Evolutionary conservation across 495 filamentous ascomycete genomes (phyloP).

Genomic region (Podospora pseudopauciseta): DNA sequence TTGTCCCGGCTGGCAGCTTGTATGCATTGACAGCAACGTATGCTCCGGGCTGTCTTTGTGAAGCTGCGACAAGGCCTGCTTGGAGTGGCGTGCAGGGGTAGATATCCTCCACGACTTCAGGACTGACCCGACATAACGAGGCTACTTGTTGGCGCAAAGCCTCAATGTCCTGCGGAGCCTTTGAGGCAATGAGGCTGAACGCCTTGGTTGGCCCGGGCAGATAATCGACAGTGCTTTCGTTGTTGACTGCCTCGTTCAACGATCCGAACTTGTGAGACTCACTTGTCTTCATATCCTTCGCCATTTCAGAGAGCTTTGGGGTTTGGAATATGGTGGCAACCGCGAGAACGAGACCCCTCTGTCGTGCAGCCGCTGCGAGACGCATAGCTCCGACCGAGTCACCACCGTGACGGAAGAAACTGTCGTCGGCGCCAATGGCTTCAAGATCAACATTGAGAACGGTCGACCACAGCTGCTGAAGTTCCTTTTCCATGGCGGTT

Average conservation of each 20-base stretch:
- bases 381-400: conserved; percentile 70
- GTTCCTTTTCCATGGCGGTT: conserved; percentile 25
- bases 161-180: neutral
- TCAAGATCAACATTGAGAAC: conserved; percentile 26
- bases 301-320: conserved; percentile 48
- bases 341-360: conserved; percentile 48
- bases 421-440: conserved; percentile 50
- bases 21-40: conserved; percentile 53
- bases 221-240: neutral
- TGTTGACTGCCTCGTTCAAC: neutral
- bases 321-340: conserved; percentile 51
- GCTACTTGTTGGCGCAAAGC: conserved; percentile 16
- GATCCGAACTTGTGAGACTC: neutral
- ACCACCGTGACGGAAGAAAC: conserved; percentile 63
- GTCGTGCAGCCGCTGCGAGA: conserved; percentile 55
- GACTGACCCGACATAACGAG: conserved; percentile 23
- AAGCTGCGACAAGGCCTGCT: conserved; percentile 51
- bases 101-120: conserved; percentile 42
- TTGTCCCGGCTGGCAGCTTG: conserved; percentile 40
- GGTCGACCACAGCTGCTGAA: conserved; percentile 33
- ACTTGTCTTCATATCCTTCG: conserved; percentile 17
- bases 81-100: conserved; percentile 65
- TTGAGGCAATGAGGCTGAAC: conserved; percentile 17
- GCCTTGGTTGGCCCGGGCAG: conserved; percentile 13
- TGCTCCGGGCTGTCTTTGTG: conserved; percentile 45